Base-by-base conservation (phyloP, 2,329 filamentous ascomycete genomes). In the Karstenula rhodostoma region DNA sequence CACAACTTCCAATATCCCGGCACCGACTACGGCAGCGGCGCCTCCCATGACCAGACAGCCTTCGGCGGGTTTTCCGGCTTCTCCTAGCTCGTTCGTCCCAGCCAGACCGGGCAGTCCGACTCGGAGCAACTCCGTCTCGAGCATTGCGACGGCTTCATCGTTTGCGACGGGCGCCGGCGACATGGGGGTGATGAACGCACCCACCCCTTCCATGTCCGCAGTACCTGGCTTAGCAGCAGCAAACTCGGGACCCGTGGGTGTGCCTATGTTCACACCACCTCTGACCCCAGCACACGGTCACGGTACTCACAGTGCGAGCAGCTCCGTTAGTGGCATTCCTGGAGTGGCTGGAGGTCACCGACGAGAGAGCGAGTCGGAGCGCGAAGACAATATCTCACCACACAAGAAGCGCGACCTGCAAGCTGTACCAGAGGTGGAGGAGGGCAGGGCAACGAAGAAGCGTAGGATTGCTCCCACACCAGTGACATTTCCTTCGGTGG, bases 251-350 rank as follows among this genome's bases (percentile, higher is more conserved):
- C 76, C 77, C n/a, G 76, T 81, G 4, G 61, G 54, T 10, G 80
- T 96, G 46, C 91, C 93, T 0, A 87, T 96, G 70, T 92, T 91
- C 40, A 97, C 94, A 8, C 94, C 95, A 2, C 95, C 94, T 0
- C 91, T 96, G 76, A 98, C 94, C 3, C 94, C 94, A 6, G 81
- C 86, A 60, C 77, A 74, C 62, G 69, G 74, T 44, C 75, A 77
- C 37, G 71, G 70, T 4, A 77, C 58, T 6, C 84, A 87, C 53
- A 87, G 86, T 69, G 84, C 86, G 5, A 82, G 83, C 47, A 85
- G 82, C 65, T 82, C 81, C n/a, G 77, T 82, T 29, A 83, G 80
- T 65, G 81, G 81, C 27, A 87, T 84, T 58, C 83, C 73, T 23
- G 67, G 86, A 35, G 63, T 63, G 15, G 47, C 54, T 17, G 58